Percentiles rank a stretch among this genome's conserved stretches.
phyloP scores from a whole-genome alignment of 805 yeast species.

The Blastobotrys americana region DNA sequence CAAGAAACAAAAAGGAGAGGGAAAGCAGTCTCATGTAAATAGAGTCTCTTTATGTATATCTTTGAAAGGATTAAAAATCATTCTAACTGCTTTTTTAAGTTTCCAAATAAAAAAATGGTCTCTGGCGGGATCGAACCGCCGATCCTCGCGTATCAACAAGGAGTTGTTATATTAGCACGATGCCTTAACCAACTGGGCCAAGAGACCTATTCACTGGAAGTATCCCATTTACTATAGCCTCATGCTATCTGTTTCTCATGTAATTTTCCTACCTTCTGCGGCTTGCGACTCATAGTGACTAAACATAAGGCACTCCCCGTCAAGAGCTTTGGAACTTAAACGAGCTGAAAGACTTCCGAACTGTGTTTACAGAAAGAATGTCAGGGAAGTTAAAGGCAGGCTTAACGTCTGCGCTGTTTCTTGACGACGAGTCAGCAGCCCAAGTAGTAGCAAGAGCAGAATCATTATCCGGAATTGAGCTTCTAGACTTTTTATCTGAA shows the following conservation, averaged over 20 bases:
- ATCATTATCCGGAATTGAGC: background rate
- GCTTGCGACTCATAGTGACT: background rate
- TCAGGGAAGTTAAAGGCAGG: background rate
- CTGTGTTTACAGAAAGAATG: background rate
- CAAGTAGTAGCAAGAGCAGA: conserved; percentile 5
- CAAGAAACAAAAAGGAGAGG: background rate
- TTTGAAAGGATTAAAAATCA: no score
- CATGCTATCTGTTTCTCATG: no score
- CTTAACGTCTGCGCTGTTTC: background rate
- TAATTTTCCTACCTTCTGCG: no score
- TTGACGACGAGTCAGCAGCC: conserved; percentile 3
- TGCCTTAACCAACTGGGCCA: conserved; percentile 27
- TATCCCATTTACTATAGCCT: no score
- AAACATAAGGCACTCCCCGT: background rate
- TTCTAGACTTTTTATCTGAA: background rate
- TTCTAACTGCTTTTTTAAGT: no score
- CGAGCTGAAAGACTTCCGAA: background rate
- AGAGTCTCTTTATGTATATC: no score
- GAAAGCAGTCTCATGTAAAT: no score
- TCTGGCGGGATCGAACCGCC: conserved; percentile 27
- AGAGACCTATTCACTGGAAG: no score
- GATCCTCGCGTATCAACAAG: conserved; percentile 25
- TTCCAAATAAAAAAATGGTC: conserved; percentile 19
- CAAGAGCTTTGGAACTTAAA: background rate
- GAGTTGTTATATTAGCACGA: conserved; percentile 26